Evolutionary conservation across 164 flowering plant genomes (phyloP).

Genomic region (Stephania japonica): DNA sequence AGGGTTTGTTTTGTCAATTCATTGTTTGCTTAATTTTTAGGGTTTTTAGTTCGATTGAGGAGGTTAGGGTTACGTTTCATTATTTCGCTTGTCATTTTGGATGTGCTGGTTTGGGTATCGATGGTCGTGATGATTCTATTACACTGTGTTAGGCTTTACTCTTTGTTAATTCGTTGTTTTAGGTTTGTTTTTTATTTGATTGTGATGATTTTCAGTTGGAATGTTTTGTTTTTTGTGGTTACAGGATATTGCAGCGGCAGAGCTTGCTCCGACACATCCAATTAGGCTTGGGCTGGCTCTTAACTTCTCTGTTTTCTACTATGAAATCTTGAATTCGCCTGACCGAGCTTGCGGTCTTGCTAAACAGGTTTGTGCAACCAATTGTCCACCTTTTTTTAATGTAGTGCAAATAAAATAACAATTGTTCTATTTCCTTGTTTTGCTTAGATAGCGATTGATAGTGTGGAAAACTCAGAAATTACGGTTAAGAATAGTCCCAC

Average conservation of each 20-base stretch:
- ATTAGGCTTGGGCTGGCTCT: slow-evolving; percentile 84
- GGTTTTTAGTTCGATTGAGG: not conserved
- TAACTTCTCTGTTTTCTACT: slow-evolving; percentile 86
- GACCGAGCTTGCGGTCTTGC: slow-evolving; percentile 87
- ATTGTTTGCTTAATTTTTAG: not conserved
- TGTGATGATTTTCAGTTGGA: not conserved
- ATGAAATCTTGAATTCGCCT: slow-evolving; percentile 82
- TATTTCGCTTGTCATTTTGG: too few species aligned
- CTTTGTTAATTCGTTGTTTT: not conserved
- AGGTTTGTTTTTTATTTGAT: not conserved
- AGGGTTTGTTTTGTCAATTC: not conserved
- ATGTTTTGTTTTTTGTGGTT: slow-evolving; percentile 4
- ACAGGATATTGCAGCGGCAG: slow-evolving; percentile 80
- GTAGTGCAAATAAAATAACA: too few species aligned
- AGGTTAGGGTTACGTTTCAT: not conserved
- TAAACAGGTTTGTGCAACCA: slow-evolving; percentile 46
- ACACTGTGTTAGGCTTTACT: too few species aligned
- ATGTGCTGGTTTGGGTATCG: too few species aligned
- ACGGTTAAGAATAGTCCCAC: too few species aligned
- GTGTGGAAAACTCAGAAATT: not conserved
- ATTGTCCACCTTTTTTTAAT: too few species aligned
- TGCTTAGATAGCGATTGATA: not conserved
- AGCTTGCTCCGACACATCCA: slow-evolving; percentile 79
- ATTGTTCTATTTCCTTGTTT: not conserved
- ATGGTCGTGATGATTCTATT: too few species aligned